phyloP scores from a whole-genome alignment of 108 stramenopile genomes.

The Cyclotella kingstonii region DNA sequence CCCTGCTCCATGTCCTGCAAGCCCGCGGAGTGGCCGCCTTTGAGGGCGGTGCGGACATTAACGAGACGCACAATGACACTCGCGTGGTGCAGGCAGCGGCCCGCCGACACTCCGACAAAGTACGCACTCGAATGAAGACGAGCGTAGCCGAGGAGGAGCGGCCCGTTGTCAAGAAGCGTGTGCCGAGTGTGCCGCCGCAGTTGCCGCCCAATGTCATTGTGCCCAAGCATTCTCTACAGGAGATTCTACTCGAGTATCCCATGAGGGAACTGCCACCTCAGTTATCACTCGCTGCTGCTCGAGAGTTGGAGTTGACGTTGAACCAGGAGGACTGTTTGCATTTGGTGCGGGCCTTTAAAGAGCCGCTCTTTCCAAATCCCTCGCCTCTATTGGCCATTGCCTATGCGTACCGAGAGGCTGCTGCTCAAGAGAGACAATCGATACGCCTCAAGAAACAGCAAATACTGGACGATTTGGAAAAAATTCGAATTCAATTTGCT shows the following conservation, averaged over 20 bases:
- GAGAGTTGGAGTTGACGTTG: background rate
- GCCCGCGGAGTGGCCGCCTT: background rate
- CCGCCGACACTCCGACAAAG: too few species aligned
- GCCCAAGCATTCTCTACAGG: too few species aligned
- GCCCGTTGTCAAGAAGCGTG: background rate
- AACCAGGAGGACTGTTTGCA: conserved; percentile 2
- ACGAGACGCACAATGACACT: background rate
- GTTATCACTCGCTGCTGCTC: too few species aligned
- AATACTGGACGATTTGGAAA: conserved; percentile 2
- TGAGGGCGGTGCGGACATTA: background rate
- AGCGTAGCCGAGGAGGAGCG: background rate
- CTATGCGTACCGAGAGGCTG: conserved; percentile 11
- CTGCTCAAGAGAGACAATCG: conserved; percentile 4
- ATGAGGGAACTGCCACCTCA: too few species aligned
- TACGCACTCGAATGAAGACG: background rate
- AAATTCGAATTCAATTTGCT: conserved; percentile 9
- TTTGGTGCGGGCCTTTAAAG: conserved; percentile 10
- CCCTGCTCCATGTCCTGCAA: conserved; percentile 4
- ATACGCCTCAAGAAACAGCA: conserved; percentile 8
- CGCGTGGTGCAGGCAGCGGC: background rate
- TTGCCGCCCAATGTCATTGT: too few species aligned
- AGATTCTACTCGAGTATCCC: too few species aligned
- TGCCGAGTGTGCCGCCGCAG: background rate
- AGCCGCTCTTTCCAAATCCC: conserved; percentile 21
- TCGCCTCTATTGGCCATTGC: conserved; percentile 21